These are phyloP conservation scores for Parsonsia alboflavescens DNA, from an alignment of 257 asterid species.

Conservation along the genomic window DNA sequence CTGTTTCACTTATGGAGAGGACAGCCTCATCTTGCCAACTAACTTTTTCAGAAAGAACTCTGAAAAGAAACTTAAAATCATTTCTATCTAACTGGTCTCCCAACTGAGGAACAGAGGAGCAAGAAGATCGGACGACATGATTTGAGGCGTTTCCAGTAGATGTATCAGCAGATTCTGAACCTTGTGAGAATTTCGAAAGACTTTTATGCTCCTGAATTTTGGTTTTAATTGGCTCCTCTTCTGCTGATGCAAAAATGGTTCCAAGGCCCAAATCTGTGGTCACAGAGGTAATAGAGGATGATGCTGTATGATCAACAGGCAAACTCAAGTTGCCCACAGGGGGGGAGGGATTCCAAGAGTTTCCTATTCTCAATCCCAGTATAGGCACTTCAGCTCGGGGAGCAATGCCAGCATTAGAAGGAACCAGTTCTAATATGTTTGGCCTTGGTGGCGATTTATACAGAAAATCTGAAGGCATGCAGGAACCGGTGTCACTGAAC, in stretches of 20 bases:
- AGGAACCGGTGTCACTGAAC: conserved; percentile 24
- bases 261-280: conserved; percentile 86
- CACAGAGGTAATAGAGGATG: conserved; percentile 37
- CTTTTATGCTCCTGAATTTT: conserved; percentile 25
- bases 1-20: conserved; percentile 40
- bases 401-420: conserved; percentile 20
- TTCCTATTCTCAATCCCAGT: conserved; percentile 24
- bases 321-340: conserved; percentile 20
- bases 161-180: conserved; percentile 36
- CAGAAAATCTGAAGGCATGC: conserved; percentile 28
- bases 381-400: conserved; percentile 31
- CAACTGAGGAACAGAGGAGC: conserved; percentile 31
- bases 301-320: conserved; percentile 22
- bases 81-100: conserved; percentile 32
- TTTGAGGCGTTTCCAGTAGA: conserved; percentile 32
- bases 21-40: conserved; percentile 84
- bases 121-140: conserved; percentile 35
- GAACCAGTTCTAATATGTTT: conserved; percentile 22
- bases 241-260: conserved; percentile 38
- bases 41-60: conserved; percentile 55
- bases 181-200: conserved; percentile 22
- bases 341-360: conserved; percentile 20
- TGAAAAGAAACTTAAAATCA: conserved; percentile 50
- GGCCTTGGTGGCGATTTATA: conserved; percentile 22
- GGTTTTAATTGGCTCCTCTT: conserved; percentile 28